Evolutionary conservation across 78 protist species (phyloP).

Genomic region (Cyanophora paradoxa): DNA sequence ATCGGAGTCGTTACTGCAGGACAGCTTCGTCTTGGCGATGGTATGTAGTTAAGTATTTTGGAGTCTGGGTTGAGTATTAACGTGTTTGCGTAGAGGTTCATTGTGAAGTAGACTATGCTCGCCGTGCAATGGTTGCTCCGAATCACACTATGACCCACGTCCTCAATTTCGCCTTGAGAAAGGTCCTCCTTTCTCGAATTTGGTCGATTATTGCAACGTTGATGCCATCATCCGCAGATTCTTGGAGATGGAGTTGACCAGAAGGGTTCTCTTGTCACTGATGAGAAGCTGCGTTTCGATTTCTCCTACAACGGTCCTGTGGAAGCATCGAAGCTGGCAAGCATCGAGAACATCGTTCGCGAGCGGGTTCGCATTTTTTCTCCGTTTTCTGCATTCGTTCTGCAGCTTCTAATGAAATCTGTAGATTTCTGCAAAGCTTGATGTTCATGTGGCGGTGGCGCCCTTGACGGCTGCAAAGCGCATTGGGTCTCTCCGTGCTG

Average conservation of each 20-base stretch:
- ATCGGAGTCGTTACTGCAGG: slow-evolving; percentile 64
- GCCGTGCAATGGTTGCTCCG: slow-evolving; percentile 61
- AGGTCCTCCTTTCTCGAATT: not conserved
- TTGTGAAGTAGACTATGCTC: slow-evolving; percentile 50
- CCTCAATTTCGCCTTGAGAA: slow-evolving; percentile 80
- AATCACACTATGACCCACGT: slow-evolving; percentile 94
- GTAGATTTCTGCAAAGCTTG: slow-evolving; percentile 23
- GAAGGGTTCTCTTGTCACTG: slow-evolving; percentile 82
- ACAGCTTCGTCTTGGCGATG: slow-evolving; percentile 55
- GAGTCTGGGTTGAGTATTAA: too few relatives aligned
- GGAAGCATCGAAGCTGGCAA: not conserved
- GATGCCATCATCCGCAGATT: not conserved
- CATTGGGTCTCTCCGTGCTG: slow-evolving; percentile 76
- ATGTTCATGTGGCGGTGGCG: slow-evolving; percentile 52
- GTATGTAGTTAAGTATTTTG: too few relatives aligned
- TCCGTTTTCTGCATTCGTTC: not conserved
- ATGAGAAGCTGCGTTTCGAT: slow-evolving; percentile 80
- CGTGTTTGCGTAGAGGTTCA: too few relatives aligned
- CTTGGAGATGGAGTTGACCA: slow-evolving; percentile 76
- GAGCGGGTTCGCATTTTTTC: too few relatives aligned
- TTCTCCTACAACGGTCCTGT: slow-evolving; percentile 34
- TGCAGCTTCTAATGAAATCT: not conserved
- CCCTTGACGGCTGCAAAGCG: slow-evolving; percentile 65
- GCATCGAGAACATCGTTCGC: not conserved
- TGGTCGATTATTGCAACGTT: not conserved